Conservation (phyloP, 2,329 filamentous ascomycete species). For the Cordyceps fumosorosea region DNA sequence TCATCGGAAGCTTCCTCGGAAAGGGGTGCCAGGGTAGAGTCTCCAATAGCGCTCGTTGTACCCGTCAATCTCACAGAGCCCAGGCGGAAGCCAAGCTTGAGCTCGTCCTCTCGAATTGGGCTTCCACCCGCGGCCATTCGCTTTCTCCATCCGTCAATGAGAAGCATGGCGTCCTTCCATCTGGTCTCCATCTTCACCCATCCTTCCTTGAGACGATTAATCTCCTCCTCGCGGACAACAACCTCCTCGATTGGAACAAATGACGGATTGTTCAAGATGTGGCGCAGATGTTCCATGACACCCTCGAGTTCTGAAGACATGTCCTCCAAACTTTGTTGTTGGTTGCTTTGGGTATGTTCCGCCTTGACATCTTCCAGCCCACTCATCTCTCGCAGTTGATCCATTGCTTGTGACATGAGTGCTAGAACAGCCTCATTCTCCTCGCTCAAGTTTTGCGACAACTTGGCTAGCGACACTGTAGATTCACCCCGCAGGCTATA, state of each 20-base stretch:
- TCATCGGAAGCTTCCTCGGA: not conserved
- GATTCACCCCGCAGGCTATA: conserved; percentile 79
- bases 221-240: conserved; percentile 85
- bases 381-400: conserved; percentile 64
- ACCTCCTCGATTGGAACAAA: conserved; percentile 96
- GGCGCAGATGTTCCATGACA: conserved; percentile 74
- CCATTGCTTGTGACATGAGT: conserved; percentile 64
- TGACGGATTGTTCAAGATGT: conserved; percentile 85
- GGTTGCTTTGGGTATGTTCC: conserved; percentile 25
- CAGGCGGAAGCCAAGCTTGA: conserved; percentile 61
- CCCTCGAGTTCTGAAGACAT: conserved; percentile 68
- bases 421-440: conserved; percentile 81
- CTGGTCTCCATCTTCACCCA: conserved; percentile 91
- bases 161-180: conserved; percentile 80
- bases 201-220: conserved; percentile 70
- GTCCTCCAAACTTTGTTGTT: conserved; percentile 48
- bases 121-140: conserved; percentile 67
- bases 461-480: conserved; percentile 79
- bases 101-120: conserved; percentile 61
- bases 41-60: conserved; percentile 34
- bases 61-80: conserved; percentile 52
- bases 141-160: conserved; percentile 90
- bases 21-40: conserved; percentile 13
- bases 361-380: conserved; percentile 40
- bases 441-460: conserved; percentile 77